Conservation (phyloP, 2,329 filamentous ascomycete genomes). For the Trichoderma aggressivum region DNA sequence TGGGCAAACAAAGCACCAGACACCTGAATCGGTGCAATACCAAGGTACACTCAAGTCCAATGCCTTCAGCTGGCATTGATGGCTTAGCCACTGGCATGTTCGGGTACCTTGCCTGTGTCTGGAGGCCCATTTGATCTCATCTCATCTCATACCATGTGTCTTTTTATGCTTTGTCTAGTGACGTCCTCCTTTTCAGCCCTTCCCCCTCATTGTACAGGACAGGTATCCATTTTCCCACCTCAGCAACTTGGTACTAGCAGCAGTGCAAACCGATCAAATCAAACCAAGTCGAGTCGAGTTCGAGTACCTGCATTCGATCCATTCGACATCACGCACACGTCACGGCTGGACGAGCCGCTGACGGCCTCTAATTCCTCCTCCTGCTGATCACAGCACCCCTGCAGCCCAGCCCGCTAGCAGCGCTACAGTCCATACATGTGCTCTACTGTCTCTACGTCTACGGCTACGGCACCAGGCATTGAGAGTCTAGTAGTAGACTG, state of each 20-base stretch:
- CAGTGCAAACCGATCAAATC: neutral
- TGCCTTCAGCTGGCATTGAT: neutral
- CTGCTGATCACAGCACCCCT: constrained; percentile 9
- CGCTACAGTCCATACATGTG: neutral
- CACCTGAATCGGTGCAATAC: neutral
- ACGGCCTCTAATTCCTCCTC: neutral
- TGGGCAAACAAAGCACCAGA: neutral
- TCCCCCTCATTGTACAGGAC: neutral
- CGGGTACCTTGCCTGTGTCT: neutral
- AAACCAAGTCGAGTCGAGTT: neutral
- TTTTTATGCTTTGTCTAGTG: neutral
- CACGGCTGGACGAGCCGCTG: constrained; percentile 4
- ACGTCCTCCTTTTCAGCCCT: neutral
- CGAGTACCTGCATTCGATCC: neutral
- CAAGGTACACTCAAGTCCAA: too few species aligned
- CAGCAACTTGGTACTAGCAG: neutral
- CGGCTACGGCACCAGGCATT: too few species aligned
- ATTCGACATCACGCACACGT: constrained; percentile 7
- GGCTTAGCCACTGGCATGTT: neutral
- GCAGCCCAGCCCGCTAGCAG: constrained; percentile 11
- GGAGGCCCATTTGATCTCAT: neutral
- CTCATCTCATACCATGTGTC: neutral
- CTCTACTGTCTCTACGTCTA: neutral
- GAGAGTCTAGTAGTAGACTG: too few species aligned
- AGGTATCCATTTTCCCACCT: neutral